Evolutionary conservation across 1,284 basidiomycete genomes (phyloP), one percentile per base, ranked within the genome.

Genomic region (Stygiomarasmius scandens): DNA sequence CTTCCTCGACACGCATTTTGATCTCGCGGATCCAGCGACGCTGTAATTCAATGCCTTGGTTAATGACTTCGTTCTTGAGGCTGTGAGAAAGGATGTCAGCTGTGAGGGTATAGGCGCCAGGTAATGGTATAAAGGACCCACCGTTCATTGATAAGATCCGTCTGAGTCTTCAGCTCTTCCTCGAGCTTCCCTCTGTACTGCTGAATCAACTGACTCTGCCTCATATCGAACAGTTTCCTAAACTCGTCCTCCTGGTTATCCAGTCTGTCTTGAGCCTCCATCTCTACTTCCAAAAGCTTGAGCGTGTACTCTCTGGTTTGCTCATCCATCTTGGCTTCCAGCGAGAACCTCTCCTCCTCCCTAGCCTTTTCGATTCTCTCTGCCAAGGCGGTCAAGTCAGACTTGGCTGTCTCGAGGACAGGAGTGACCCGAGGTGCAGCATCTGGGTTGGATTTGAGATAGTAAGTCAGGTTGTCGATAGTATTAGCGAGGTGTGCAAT

Each of bases 41-140:
- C 73, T 99, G 96, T 47, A 98, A 86, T 77, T 98, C 96, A 65
- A 99, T 95, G 22, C 96, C 96, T 72, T 98, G 96, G 3, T 95
- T 90, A 49, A 98, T 85, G 58, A 99, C 95, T 71, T 97, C 96
- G 71, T 97, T 93, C 71, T 91, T 93, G 61, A 99, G 81, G 48
- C 95, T 95, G 36, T 2, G 56, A 43, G 27, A n/a, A 55, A 46
- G 54, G 58, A 29, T 36, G 22, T 60, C n/a, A n/a, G n/a, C n/a
- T n/a, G n/a, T n/a, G n/a, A n/a, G n/a, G n/a, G n/a, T n/a, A n/a
- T 46, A 44, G 63, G 49, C 41, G 32, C 45, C 32, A 44, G 46
- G 9, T 44, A n/a, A n/a, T 32, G 43, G n/a, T 41, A 19, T 8
- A 32, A 58, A 25, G 29, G 23, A 55, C 84, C 62, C 64, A 95